A percentile compares a stretch with the other conserved stretches of the same genome.
These are phyloP conservation scores for Colletotrichum phormii DNA, from an alignment of 2,329 filamentous ascomycete genomes.

Conservation along the genomic window DNA sequence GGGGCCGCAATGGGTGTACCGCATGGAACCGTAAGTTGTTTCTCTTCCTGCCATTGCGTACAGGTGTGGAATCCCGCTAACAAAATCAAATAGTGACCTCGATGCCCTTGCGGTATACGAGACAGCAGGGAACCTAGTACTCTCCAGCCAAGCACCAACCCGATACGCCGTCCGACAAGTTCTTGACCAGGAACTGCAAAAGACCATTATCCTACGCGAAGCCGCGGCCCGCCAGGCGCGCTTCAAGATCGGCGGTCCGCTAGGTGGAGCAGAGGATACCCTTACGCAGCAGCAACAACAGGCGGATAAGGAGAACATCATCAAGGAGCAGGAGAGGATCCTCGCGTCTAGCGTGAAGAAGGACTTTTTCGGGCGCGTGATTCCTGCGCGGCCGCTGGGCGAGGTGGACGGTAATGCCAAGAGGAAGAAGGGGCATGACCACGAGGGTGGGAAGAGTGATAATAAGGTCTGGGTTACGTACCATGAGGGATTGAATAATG, in stretches of 20 bases:
- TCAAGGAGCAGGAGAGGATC: conserved; percentile 46
- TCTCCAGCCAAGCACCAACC: conserved; percentile 75
- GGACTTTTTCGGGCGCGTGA: conserved; percentile 87
- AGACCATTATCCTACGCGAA: conserved; percentile 75
- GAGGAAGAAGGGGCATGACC: conserved; percentile 41
- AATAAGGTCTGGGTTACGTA: conserved; percentile 86
- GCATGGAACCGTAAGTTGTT: conserved; percentile 88
- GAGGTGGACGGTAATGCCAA: conserved; percentile 54
- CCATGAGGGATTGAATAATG: conserved; percentile 92
- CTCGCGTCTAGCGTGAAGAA: conserved; percentile 66
- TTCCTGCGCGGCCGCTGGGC: conserved; percentile 57
- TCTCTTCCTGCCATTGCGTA: neutral
- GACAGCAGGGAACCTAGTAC: conserved; percentile 67
- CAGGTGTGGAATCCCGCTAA: conserved; percentile 18
- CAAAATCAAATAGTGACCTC: conserved; percentile 67
- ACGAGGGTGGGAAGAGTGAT: conserved; percentile 45
- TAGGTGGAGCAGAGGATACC: conserved; percentile 35
- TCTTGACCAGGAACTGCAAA: conserved; percentile 88
- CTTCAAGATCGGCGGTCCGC: conserved; percentile 59
- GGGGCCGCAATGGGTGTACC: conserved; percentile 83
- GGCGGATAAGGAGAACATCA: conserved; percentile 51
- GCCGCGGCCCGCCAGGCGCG: conserved; percentile 74
- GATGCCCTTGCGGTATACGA: conserved; percentile 83
- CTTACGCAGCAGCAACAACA: conserved; percentile 46
- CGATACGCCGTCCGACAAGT: conserved; percentile 96